Conservation (phyloP, 2,329 filamentous ascomycete genomes). For the Ilyonectria destructans region DNA sequence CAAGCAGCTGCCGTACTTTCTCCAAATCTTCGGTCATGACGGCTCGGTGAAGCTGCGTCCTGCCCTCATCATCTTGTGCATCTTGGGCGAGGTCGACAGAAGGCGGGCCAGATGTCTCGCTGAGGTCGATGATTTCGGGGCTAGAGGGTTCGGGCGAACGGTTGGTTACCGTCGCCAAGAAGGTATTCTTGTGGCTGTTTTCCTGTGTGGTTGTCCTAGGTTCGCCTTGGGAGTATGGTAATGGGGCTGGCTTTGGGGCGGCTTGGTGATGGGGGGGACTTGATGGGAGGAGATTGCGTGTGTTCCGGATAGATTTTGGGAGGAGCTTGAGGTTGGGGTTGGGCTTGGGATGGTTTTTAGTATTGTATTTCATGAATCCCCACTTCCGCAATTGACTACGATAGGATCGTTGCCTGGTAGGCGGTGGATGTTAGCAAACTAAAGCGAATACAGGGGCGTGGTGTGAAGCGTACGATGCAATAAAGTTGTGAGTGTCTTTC, state of each 20-base stretch:
- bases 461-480: slow-evolving; percentile 17
- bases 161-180: no score
- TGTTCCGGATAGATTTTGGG: no score
- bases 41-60: slow-evolving; percentile 1
- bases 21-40: background rate
- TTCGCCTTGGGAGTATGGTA: no score
- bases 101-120: background rate
- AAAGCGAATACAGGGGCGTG: background rate
- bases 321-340: no score
- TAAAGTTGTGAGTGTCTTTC: slow-evolving; percentile 14
- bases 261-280: no score
- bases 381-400: slow-evolving; percentile 13
- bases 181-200: no score
- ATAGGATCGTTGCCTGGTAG: slow-evolving; percentile 2
- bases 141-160: no score
- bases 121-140: no score
- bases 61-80: slow-evolving; percentile 2
- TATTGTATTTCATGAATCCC: slow-evolving; percentile 13
- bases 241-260: no score
- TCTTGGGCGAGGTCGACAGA: background rate
- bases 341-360: background rate
- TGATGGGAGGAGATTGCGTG: no score
- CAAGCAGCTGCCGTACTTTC: background rate
- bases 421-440: background rate
- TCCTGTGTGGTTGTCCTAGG: no score